Evolutionary conservation across 805 yeast genomes (phyloP), one percentile per base, ranked within the genome.

Genomic region (Candida sanyiensis): DNA sequence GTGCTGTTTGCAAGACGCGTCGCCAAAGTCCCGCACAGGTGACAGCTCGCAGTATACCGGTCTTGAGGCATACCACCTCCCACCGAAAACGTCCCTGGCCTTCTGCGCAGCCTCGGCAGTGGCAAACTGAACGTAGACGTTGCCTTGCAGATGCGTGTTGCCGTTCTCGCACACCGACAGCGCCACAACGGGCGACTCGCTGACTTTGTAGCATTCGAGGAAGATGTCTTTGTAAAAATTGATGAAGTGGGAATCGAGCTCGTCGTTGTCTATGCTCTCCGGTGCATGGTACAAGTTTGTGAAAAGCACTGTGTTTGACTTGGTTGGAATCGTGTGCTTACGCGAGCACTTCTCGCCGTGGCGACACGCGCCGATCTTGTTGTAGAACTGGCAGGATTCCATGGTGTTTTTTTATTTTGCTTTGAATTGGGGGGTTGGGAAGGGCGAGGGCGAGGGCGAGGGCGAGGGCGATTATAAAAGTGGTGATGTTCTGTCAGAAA

Each of bases 271-370:
- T 45, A 58, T 38, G n/a, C 46, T 44, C 21, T 63, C 61, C 26
- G 70, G 72, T 3, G 89, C 89, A 46, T 73, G 76, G 51, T 77
- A 83, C 33, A 87, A 51, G 51, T 82, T 80, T 13, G 80, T 67
- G 40, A 83, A 67, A 34, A 83, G 63, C 2, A 88, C 68, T 0
- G 90, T 81, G 39, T 69, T 66, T 1, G 95, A 82, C 28, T 66
- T 59, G 7, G 66, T 58, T 2, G 96, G 96, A 49, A 72, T 72
- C 16, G 72, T 66, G 58, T 88, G 89, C 40, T 70, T 71, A 51
- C 90, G 67, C 7, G 87, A 78, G 52, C 97, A 89, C 50, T 80
- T 81, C 42, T 80, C 88, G 1, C 96, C 96, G 58, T 89, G 96
- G 43, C 96, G 70, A 53, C 97, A 89, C 0, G 96, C 94, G 1